phyloP scores from a whole-genome alignment of 2,329 filamentous ascomycete genomes.

The Cercospora sp. region DNA sequence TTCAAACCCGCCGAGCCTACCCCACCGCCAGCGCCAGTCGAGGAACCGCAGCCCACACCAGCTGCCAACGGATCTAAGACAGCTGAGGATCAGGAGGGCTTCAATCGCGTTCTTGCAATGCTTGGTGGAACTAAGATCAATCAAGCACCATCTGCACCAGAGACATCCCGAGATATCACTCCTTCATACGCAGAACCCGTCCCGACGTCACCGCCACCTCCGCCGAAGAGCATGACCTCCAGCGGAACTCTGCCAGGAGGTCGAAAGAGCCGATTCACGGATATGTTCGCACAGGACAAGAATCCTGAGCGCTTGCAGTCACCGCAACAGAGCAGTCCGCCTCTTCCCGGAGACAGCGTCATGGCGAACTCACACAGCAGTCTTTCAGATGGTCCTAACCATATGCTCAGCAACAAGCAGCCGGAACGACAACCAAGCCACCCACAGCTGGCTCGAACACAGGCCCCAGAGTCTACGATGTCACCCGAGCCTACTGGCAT shows the following conservation, averaged over 20 bases:
- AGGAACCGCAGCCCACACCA: constrained; percentile 12
- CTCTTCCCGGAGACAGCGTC: constrained; percentile 19
- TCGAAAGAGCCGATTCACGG: constrained; percentile 37
- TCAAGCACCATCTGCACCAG: constrained; percentile 43
- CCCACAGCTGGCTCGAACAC: constrained; percentile 16
- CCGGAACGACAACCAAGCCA: constrained; percentile 20
- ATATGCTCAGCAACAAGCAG: constrained; percentile 1
- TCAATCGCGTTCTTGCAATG: constrained; percentile 71
- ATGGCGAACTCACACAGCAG: constrained; percentile 17
- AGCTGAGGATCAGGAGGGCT: constrained; percentile 79
- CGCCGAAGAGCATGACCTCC: constrained; percentile 25
- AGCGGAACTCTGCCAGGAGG: constrained; percentile 29
- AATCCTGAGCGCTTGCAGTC: constrained; percentile 36
- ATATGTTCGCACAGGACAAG: constrained; percentile 37
- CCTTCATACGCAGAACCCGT: constrained; percentile 25
- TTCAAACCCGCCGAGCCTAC: constrained; percentile 41
- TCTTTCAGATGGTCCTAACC: constrained; percentile 21
- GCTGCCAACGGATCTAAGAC: constrained; percentile 42
- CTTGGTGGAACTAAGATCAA: constrained; percentile 54
- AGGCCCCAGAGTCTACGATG: constrained; percentile 19
- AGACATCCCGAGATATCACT: constrained; percentile 31
- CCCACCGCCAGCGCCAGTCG: constrained; percentile 20
- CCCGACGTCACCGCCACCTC: constrained; percentile 32
- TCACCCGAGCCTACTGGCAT: constrained; percentile 30
- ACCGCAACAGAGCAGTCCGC: constrained; percentile 27